A percentile compares a stretch with the other conserved stretches of the same genome.
Conservation (phyloP, 441 rosid genomes). For the Syzygium malaccense region DNA sequence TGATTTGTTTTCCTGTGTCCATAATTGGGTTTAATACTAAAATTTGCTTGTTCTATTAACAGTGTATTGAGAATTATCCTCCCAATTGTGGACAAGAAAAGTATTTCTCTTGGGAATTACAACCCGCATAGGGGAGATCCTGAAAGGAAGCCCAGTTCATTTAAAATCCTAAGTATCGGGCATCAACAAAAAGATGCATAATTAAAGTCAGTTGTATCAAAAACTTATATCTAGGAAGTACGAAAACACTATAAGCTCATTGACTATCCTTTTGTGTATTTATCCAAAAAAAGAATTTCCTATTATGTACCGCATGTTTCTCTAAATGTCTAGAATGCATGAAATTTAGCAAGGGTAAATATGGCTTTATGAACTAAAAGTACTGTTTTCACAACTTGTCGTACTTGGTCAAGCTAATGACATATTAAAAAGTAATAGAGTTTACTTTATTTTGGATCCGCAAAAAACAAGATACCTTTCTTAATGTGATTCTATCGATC, state of each 20-base stretch:
- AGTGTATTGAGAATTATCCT: not conserved
- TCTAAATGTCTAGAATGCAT: not conserved
- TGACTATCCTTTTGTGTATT: not conserved
- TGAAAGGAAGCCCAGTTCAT: not conserved
- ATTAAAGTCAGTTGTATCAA: not conserved
- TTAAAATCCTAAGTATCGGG: not conserved
- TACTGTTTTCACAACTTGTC: not conserved
- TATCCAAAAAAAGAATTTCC: not conserved
- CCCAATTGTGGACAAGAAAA: not conserved
- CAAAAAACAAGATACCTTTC: not conserved
- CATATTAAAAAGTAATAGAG: not conserved
- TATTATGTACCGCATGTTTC: not conserved
- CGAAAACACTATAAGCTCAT: not conserved
- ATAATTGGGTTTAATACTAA: not conserved
- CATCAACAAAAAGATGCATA: not conserved
- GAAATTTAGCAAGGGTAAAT: not conserved
- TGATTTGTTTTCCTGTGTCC: not conserved
- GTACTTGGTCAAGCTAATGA: not conserved
- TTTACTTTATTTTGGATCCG: not conserved
- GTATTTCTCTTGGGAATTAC: not conserved
- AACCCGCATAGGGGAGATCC: not conserved
- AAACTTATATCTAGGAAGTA: not conserved
- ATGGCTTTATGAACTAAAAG: not conserved
- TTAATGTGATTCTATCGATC: not conserved
- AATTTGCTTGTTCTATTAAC: not conserved